Base-by-base conservation (phyloP, 2,329 filamentous ascomycete genomes). In the Cladosporium sp. region DNA sequence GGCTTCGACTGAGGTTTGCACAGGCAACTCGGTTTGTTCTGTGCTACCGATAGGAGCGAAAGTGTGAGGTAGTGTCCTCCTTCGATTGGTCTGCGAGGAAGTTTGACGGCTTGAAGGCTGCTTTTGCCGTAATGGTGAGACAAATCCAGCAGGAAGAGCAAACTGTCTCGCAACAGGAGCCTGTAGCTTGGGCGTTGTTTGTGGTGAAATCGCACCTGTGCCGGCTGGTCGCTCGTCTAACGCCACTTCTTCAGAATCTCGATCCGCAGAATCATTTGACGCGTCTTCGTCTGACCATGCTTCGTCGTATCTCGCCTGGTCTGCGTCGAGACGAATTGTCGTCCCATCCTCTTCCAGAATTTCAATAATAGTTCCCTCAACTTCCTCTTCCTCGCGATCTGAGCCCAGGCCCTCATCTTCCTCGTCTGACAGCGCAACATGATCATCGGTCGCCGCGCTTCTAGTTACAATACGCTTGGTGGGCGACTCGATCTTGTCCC, bases 391-490 rank as follows among this genome's bases (percentile, higher is more conserved):
- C 11, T 68, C 69, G 12, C 53, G 33, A n/a, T 60, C 57, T 21
- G 37, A 46, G 2, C 56, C 26, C 28, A 7, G 12, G 2, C 5
- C 33, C 23, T 56, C 61, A 10, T 63, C 61, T 16, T 72, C 69
- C 35, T 67, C 68, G 6, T 70, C 65, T 11, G 35, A 21, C 26
- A 74, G 44, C 46, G 67, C 70, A 6, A 73, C 33, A 46, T 74
- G 64, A 14, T 70, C 71, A 61, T 67, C 66, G 18, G 63, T 57
- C 16, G 56, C 66, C 7, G 61, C 62, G 62, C 70, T 72, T 62
- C 73, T 65, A 21, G 74, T 76, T 3, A 72, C 72, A 57, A 76
- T 76, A 56, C 72, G 72, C 57, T 74, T 69, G 11, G 35, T 60
- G 0, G 74, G 74, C 68, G 72, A 75, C 12, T 67, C 72, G 57